Percentiles rank a stretch among this genome's conserved stretches.
Evolutionary conservation across 2,329 filamentous ascomycete genomes (phyloP).

Genomic region (Aspergillus versicolor): DNA sequence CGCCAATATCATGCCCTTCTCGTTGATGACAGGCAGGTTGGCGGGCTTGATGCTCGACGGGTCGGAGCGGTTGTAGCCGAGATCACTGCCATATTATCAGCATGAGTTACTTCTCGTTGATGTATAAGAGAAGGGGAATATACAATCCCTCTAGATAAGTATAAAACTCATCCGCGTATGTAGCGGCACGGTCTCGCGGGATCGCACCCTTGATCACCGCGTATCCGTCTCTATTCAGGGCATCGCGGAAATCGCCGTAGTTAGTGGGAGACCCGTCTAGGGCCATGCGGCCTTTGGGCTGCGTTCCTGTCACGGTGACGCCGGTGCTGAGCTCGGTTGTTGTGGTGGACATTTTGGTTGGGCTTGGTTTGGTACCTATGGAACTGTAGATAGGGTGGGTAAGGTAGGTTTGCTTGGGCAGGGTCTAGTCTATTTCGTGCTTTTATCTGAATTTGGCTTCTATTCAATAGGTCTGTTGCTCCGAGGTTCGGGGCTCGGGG

Average conservation of each 20-base stretch:
- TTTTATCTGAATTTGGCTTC: neutral
- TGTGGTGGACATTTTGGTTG: slow-evolving; percentile 18
- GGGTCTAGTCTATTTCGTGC: neutral
- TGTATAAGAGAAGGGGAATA: neutral
- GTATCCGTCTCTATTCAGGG: slow-evolving; percentile 41
- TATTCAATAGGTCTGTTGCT: too few relatives aligned
- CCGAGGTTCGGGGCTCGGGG: neutral
- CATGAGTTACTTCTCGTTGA: too few relatives aligned
- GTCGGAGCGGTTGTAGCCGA: slow-evolving; percentile 39
- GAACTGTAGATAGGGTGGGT: neutral
- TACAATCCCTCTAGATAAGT: slow-evolving; percentile 24
- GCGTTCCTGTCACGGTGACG: neutral
- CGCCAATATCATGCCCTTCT: slow-evolving; percentile 50
- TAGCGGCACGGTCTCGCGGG: slow-evolving; percentile 39
- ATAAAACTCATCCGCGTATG: slow-evolving; percentile 26
- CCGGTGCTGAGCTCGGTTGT: neutral
- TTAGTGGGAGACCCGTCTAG: slow-evolving; percentile 19
- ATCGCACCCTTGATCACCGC: slow-evolving; percentile 49
- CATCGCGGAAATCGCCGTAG: slow-evolving; percentile 25
- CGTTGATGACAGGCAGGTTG: slow-evolving; percentile 41
- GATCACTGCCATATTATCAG: slow-evolving; percentile 18
- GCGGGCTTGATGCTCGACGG: slow-evolving; percentile 32
- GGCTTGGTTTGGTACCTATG: neutral
- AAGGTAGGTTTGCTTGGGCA: too few relatives aligned
- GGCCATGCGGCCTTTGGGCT: slow-evolving; percentile 18